Evolutionary conservation across 75 land plant species (phyloP), one percentile per base, ranked within the genome.

Genomic region (Picea glauca): DNA sequence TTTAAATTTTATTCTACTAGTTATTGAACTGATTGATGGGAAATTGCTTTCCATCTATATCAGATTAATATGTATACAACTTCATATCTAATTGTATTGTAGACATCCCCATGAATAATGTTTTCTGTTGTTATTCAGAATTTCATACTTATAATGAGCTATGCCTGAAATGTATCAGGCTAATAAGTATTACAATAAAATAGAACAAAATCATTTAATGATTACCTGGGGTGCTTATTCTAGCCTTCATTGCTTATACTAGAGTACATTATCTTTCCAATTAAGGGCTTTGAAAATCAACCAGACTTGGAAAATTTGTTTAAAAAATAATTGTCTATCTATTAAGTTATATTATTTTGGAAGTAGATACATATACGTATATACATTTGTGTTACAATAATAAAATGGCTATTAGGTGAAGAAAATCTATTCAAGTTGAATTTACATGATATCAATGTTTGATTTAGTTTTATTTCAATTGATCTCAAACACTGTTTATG

Each of bases 31-130:
- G 18, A 26, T 50, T 9, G 12, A 50, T 50, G 56, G 7, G 7
- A 15, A 32, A 76, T 76, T 80, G 5, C 20, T 35, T 30, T 79
- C 77, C 54, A 21, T 5, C 70, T 33, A 32, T 66, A 32, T 35
- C 70, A 66, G 15, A 5, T 35, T 17, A 12, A 32, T 8, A 66
- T 15, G 35, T 40, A 40, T 40, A 40, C 43, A 35, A 66, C 35
- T 9, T 17, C 35, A 3, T 0, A 15, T 32, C 31, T 33, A 35
- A 32, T 12, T 32, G 5, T 35, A 7, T 32, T 66, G 7, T 9
- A 15, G 32, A 33, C 18, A 33, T 65, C 35, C 35, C 40, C 40
- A 66, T 17, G 43, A 35, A 32, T 66, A 7, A 32, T 11, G 43
- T 66, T 66, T 32, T 66, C 2, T 1, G 33, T 66, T 15, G 0